Evolutionary conservation across 768 basidiomycete genomes (phyloP), one percentile per base, ranked within the genome.

Genomic region (Mycena alexandri): DNA sequence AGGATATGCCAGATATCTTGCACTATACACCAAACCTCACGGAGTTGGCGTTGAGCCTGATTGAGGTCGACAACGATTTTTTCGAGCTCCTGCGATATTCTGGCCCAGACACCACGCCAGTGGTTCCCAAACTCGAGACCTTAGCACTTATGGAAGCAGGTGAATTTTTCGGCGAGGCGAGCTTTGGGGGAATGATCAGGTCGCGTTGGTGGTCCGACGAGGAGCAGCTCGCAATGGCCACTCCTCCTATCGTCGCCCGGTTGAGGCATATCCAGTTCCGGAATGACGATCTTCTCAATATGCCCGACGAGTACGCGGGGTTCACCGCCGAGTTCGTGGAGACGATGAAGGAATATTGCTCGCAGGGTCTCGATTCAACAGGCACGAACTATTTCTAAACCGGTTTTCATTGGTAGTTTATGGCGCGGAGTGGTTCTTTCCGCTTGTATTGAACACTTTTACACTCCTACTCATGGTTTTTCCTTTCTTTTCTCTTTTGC

Each of bases 51-150:
- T 6, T 56, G 9, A 17, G 9, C n/a, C 10, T 10, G 4, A 25
- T 22, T 3, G 55, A 29, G 3, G 22, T 44, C 3, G 42, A 44
- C 17, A 41, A 25, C 6, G 52, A 47, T 19, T 63, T 63, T 36
- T 63, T 63, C 44, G 13, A 4, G 22, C 22, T 24, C 3, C 17
- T 65, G 5, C 36, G 47, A 17, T 52, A 65, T 36, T 41, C 25
- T 3, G 55, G 29, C 3, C n/a, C 63, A 22, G 55, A 57, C 21
- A 7, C 46, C 8, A 17, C n/a, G n/a, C 56, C 47, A 7, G 19
- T 65, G 25, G 63, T 36, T 0, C 62, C 62, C 2, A 63, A 63
- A 24, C 62, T 63, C 34, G 62, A 63, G 22, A 54, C 11, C 7
- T 25, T 63, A 44, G n/a, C 8, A 1, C 38, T 63, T 5, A 6